phyloP scores from a whole-genome alignment of 371 early-diverging fungal genomes.

The Mortierella sp. region DNA sequence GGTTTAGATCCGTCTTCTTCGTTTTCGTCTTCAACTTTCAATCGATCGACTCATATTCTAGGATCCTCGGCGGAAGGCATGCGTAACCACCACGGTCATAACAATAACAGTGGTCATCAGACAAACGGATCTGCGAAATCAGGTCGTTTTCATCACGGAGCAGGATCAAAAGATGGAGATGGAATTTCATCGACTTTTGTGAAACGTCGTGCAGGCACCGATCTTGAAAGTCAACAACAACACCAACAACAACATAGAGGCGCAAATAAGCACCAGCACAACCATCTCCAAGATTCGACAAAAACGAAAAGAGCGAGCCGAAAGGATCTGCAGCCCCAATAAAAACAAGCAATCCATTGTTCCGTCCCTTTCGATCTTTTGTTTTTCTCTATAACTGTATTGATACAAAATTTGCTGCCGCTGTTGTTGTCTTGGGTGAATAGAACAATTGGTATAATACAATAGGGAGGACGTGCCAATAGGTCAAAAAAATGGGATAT shows the following conservation, averaged over 20 bases:
- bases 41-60: too few species aligned
- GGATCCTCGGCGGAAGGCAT: too few species aligned
- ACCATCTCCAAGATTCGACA: slow-evolving; percentile 1
- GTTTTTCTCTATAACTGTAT: too few species aligned
- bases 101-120: neutral
- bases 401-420: too few species aligned
- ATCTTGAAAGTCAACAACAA: slow-evolving; percentile 11
- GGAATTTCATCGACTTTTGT: neutral
- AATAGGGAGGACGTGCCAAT: too few species aligned
- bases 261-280: slow-evolving; percentile 10
- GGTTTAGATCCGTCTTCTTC: neutral
- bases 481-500: too few species aligned
- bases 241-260: slow-evolving; percentile 15
- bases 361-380: too few species aligned
- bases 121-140: neutral
- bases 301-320: slow-evolving; percentile 5
- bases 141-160: slow-evolving; percentile 5
- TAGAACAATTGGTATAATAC: too few species aligned
- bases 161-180: slow-evolving; percentile 5
- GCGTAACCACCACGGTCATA: too few species aligned
- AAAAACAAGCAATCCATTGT: too few species aligned
- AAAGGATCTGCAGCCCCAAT: slow-evolving; percentile 3
- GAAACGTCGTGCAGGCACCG: slow-evolving; percentile 19
- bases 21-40: too few species aligned
- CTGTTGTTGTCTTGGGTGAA: too few species aligned